Percentiles rank a stretch among this genome's conserved stretches.
phyloP scores from a whole-genome alignment of 352 stramenopile species.

The Pythium brassicae region DNA sequence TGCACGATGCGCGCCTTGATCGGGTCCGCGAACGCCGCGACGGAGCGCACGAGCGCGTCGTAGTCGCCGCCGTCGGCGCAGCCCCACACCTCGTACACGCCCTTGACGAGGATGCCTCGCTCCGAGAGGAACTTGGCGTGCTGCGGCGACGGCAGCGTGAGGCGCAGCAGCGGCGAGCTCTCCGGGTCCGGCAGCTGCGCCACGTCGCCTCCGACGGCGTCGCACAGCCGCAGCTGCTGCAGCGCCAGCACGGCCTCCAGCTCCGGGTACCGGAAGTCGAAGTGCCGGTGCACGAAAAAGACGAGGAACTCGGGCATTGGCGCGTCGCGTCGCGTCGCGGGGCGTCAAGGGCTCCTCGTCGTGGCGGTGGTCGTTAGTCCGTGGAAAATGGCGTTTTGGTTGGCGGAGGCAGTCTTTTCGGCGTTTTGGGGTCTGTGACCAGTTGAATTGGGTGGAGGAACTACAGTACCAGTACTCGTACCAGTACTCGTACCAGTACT shows the following conservation, averaged over 20 bases:
- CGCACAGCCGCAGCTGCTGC: slow-evolving; percentile 34
- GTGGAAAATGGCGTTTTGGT: slow-evolving; percentile 5
- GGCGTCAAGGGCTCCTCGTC: not conserved
- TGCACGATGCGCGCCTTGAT: slow-evolving; percentile 44
- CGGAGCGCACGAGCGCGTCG: slow-evolving; percentile 38
- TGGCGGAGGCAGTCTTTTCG: not conserved
- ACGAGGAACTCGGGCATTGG: slow-evolving; percentile 70
- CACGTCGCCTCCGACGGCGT: slow-evolving; percentile 23
- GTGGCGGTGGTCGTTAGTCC: not conserved
- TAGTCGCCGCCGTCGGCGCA: slow-evolving; percentile 31
- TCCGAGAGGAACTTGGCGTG: slow-evolving; percentile 76
- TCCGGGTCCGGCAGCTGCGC: slow-evolving; percentile 37
- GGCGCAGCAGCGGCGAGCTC: slow-evolving; percentile 55
- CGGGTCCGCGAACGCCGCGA: slow-evolving; percentile 27
- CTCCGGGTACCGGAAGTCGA: slow-evolving; percentile 79
- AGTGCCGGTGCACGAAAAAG: slow-evolving; percentile 82
- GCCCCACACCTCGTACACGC: slow-evolving; percentile 78
- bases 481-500: too few relatives aligned
- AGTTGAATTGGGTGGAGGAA: too few relatives aligned
- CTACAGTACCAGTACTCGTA: too few relatives aligned
- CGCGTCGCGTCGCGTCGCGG: not conserved
- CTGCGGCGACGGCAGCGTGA: slow-evolving; percentile 48
- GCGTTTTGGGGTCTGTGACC: not conserved
- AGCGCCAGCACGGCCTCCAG: slow-evolving; percentile 70
- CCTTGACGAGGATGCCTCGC: slow-evolving; percentile 79